phyloP scores from a whole-genome alignment of 306 rosid genomes.

The Malus domestica region ASM211411v1 NC_041798.1:19714501-19715000 shows the following conservation, averaged over 20 bases:
- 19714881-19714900: conserved; percentile 28
- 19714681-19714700: neutral
- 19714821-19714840: conserved; percentile 92
- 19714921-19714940: conserved; percentile 62
- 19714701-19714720: neutral
- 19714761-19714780: neutral
- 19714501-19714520: too few relatives aligned
- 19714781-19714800: neutral
- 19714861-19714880: conserved; percentile 67
- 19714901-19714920: neutral
- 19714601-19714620: neutral
- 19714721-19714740: conserved; percentile 26
- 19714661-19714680: neutral
- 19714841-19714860: conserved; percentile 93
- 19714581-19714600: neutral
- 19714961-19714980: conserved; percentile 85
- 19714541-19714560: neutral
- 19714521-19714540: too few relatives aligned
- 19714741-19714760: neutral
- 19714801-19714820: conserved; percentile 81
- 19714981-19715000: conserved; percentile 48
- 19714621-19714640: neutral
- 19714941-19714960: conserved; percentile 75
- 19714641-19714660: conserved; percentile 6
- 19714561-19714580: neutral